A percentile compares a stretch with the other conserved stretches of the same genome.
These are phyloP conservation scores for Dactylellina cionopaga DNA, from an alignment of 2,329 filamentous ascomycete genomes.

Conservation along the genomic window DNA sequence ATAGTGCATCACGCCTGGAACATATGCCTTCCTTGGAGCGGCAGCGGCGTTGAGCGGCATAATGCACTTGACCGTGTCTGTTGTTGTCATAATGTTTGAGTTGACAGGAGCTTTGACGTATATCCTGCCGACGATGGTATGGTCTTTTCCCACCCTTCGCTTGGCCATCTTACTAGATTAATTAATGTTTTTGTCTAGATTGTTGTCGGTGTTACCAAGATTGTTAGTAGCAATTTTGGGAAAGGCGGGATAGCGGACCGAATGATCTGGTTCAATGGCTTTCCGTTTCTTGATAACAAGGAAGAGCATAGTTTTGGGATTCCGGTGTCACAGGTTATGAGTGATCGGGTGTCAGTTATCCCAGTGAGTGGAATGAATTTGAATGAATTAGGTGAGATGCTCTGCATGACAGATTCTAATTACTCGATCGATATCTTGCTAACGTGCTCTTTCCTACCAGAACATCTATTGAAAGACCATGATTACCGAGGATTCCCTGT, in stretches of 20 bases:
- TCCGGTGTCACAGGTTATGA: slow-evolving; percentile 91
- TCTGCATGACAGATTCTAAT: not conserved
- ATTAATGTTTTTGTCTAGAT: slow-evolving; percentile 66
- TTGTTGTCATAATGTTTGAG: slow-evolving; percentile 99
- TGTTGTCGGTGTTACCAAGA: slow-evolving; percentile 95
- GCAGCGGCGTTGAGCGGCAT: slow-evolving; percentile 92
- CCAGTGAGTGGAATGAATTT: slow-evolving; percentile 79
- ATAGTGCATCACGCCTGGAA: slow-evolving; percentile 90
- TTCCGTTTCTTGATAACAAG: slow-evolving; percentile 96
- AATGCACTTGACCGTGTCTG: slow-evolving; percentile 96
- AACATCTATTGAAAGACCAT: slow-evolving; percentile 74
- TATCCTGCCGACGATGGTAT: slow-evolving; percentile 91
- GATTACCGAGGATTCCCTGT: slow-evolving; percentile 94
- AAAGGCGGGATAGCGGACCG: slow-evolving; percentile 96
- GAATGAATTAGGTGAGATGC: slow-evolving; percentile 73
- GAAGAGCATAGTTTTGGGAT: slow-evolving; percentile 97
- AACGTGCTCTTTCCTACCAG: not conserved
- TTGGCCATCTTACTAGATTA: not conserved
- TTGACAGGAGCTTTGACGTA: slow-evolving; percentile 96
- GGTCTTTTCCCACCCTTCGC: slow-evolving; percentile 46
- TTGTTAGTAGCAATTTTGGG: slow-evolving; percentile 88
- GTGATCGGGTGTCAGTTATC: slow-evolving; percentile 76
- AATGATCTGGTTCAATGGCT: slow-evolving; percentile 99
- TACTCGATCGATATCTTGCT: not conserved
- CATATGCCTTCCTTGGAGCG: slow-evolving; percentile 94